Conservation (phyloP, 352 stramenopile species). For the Phytophthora vignae region DNA sequence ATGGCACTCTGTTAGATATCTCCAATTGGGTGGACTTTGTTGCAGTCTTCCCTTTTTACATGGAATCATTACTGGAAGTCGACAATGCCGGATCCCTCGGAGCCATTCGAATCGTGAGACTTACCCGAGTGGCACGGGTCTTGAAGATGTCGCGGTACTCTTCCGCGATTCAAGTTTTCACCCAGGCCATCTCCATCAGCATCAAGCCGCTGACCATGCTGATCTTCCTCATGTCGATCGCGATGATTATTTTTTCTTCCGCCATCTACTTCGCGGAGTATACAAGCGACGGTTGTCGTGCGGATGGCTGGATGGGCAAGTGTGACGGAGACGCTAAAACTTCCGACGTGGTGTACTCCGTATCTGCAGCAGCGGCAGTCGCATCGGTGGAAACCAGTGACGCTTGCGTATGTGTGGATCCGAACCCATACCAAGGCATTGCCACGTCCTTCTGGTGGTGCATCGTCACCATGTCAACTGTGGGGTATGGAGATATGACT, state of each 20-base stretch:
- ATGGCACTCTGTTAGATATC: too few species aligned
- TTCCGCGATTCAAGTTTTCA: slow-evolving; percentile 87
- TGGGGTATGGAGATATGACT: slow-evolving; percentile 90
- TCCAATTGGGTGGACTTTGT: slow-evolving; percentile 87
- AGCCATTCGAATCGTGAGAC: slow-evolving; percentile 84
- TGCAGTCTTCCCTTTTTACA: slow-evolving; percentile 87
- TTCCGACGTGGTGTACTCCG: slow-evolving; percentile 24
- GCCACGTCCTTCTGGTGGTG: slow-evolving; percentile 89
- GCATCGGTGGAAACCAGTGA: slow-evolving; percentile 25
- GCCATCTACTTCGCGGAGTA: slow-evolving; percentile 87
- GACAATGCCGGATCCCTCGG: slow-evolving; percentile 73
- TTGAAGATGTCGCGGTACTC: slow-evolving; percentile 91
- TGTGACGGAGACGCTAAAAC: slow-evolving; percentile 37
- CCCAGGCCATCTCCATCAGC: slow-evolving; percentile 74
- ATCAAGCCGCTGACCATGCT: slow-evolving; percentile 89
- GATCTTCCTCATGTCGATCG: slow-evolving; percentile 88
- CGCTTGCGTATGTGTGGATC: slow-evolving; percentile 67
- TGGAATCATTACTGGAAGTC: slow-evolving; percentile 74
- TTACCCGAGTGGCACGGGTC: slow-evolving; percentile 84
- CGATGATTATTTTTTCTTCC: slow-evolving; percentile 87
- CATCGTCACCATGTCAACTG: slow-evolving; percentile 93
- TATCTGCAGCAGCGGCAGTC: slow-evolving; percentile 36
- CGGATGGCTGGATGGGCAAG: slow-evolving; percentile 63
- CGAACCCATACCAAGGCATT: slow-evolving; percentile 87
- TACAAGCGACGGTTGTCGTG: slow-evolving; percentile 68